A percentile compares a stretch with the other conserved stretches of the same genome.
These are phyloP conservation scores for Petasospora fabianii DNA, from an alignment of 1,139 yeast genomes.

Conservation along the genomic window DNA sequence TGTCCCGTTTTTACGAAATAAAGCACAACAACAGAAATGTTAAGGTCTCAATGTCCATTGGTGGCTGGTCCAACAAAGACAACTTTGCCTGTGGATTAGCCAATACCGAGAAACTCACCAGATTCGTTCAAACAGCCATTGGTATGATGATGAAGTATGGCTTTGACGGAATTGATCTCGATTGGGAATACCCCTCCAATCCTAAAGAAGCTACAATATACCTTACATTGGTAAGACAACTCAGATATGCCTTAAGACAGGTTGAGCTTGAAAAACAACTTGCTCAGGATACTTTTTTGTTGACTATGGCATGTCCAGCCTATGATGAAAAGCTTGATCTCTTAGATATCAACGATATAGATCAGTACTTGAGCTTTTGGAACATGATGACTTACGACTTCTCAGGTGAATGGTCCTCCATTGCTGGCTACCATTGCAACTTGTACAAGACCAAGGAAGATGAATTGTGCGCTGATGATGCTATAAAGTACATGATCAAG, in stretches of 20 bases:
- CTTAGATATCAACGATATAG: slow-evolving; percentile 50
- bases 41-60: slow-evolving; percentile 69
- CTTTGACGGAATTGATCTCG: slow-evolving; percentile 89
- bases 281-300: slow-evolving; percentile 36
- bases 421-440: slow-evolving; percentile 68
- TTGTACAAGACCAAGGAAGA: slow-evolving; percentile 44
- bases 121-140: slow-evolving; percentile 51
- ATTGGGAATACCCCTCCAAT: slow-evolving; percentile 84
- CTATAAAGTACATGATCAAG: slow-evolving; percentile 42
- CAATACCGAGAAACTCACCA: slow-evolving; percentile 35
- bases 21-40: slow-evolving; percentile 42
- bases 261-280: slow-evolving; percentile 30
- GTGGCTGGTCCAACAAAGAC: slow-evolving; percentile 77
- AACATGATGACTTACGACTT: slow-evolving; percentile 92
- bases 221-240: slow-evolving; percentile 39
- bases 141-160: slow-evolving; percentile 49
- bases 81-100: slow-evolving; percentile 47
- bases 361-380: slow-evolving; percentile 60
- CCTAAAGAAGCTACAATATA: slow-evolving; percentile 44
- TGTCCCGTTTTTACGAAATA: slow-evolving; percentile 22
- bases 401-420: slow-evolving; percentile 70
- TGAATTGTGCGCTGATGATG: slow-evolving; percentile 46
- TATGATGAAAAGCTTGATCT: slow-evolving; percentile 42
- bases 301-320: slow-evolving; percentile 79
- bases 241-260: slow-evolving; percentile 42